Evolutionary conservation across 2,329 filamentous ascomycete genomes (phyloP), one percentile per base, ranked within the genome.

Genomic region (Metarhizium album): DNA sequence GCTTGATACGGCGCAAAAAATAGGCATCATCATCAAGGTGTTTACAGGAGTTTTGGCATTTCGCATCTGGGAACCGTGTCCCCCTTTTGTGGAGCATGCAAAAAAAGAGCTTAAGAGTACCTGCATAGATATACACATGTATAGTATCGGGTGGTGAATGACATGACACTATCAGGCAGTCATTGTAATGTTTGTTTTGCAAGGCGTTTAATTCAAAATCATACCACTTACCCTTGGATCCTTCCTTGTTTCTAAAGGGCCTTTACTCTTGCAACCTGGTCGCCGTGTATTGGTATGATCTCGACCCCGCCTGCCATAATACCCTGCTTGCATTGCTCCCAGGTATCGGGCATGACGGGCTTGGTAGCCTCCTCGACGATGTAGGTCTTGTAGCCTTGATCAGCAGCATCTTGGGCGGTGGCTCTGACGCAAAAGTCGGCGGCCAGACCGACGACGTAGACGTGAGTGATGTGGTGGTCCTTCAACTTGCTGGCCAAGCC

Each of bases 351-450:
- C 64, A 86, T 78, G 2, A 96, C 89, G 4, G 87, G 78, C 64
- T 75, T 82, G 4, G 86, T 90, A 8, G 76, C 90, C 60, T 97
- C 88, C 59, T 84, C 80, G 3, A 97, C 73, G 23, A 97, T 76
- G 65, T 77, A 87, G 3, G 86, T 86, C 58, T 67, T 72, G 63
- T 93, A 96, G 0, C 90, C 91, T 59, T 86, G 83, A 55, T 76
- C 78, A 2, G 69, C 74, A 1, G 90, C 84, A 73, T 96, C 87
- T 47, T 89, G 68, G 0, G 90, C 91, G 16, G 90, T 95, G 55
- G 70, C 78, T 63, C 82, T 84, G 50, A 97, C 90, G 65, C 93
- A 98, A 66, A 87, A 95, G 67, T 97, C 93, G 18, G 82, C 83
- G 3, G 93, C 91, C 50, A 98, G 64, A 0, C 93, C 93, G 1